phyloP scores from a whole-genome alignment of 306 rosid species.

The Lathyrus aphaca region DNA sequence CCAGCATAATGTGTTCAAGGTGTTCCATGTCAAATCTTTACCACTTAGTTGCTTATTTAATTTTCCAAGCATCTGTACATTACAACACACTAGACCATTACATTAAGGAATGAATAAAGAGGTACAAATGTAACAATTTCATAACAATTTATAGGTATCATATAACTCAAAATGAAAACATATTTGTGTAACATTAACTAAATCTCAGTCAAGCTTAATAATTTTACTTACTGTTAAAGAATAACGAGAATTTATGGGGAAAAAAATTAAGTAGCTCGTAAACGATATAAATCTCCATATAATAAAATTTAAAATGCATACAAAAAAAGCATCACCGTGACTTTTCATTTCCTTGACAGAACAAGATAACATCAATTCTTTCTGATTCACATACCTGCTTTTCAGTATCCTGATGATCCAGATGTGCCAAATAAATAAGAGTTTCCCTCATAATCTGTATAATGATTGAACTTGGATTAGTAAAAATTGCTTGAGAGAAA shows the following conservation, averaged over 20 bases:
- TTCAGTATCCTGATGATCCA: constrained; percentile 94
- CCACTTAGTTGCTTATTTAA: constrained; percentile 86
- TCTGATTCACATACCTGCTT: constrained; percentile 64
- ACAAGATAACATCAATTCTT: not conserved
- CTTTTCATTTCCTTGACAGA: not conserved
- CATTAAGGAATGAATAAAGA: constrained; percentile 18
- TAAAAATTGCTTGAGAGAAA: not conserved
- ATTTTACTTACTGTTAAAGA: constrained; percentile 16
- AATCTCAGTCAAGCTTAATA: not conserved
- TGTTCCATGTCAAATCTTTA: constrained; percentile 99
- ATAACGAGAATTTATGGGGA: constrained; percentile 1
- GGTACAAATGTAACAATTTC: not conserved
- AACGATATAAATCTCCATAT: not conserved
- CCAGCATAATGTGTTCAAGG: constrained; percentile 94
- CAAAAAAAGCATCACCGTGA: constrained; percentile 7
- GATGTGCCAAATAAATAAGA: constrained; percentile 92
- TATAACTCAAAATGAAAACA: constrained; percentile 11
- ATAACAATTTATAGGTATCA: not conserved
- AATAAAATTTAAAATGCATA: not conserved
- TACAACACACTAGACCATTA: constrained; percentile 16
- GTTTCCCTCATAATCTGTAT: constrained; percentile 98
- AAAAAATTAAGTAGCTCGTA: not conserved
- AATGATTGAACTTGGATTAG: constrained; percentile 30
- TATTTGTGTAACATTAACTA: not conserved
- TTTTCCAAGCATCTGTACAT: constrained; percentile 83